Percentiles rank a stretch among this genome's conserved stretches.
Evolutionary conservation across 495 filamentous ascomycete species (phyloP).

Genomic region (Trichoderma orchidacearum): DNA sequence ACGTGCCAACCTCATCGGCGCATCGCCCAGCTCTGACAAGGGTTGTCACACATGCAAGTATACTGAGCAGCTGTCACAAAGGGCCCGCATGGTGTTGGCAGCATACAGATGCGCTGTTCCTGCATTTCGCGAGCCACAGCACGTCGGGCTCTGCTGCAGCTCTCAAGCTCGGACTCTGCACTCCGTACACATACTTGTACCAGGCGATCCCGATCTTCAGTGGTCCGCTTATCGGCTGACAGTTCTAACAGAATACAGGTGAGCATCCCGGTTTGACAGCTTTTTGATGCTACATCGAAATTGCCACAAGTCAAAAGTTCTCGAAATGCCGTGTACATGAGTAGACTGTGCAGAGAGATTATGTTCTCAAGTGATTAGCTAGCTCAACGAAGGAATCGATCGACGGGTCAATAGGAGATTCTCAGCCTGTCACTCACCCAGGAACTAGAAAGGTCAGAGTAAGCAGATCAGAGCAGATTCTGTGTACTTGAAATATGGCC

Average conservation of each 20-base stretch:
- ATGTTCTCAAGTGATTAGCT: not conserved
- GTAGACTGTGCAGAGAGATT: no score
- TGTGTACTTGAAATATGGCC: no score
- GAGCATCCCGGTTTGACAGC: not conserved
- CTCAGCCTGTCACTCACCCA: no score
- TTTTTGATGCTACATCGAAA: not conserved
- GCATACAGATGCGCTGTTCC: not conserved
- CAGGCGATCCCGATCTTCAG: not conserved
- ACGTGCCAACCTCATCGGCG: no score
- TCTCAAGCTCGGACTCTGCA: no score
- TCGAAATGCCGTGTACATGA: not conserved
- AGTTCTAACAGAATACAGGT: not conserved
- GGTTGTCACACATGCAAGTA: no score
- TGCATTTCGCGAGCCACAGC: not conserved
- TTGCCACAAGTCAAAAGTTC: not conserved
- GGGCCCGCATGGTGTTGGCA: not conserved
- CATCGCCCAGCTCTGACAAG: no score
- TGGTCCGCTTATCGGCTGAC: not conserved
- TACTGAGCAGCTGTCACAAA: not conserved
- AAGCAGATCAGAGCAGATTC: not conserved
- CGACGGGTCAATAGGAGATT: not conserved
- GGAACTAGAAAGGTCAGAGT: not conserved
- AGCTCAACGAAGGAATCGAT: not conserved
- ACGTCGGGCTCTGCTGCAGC: not conserved
- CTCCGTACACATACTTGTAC: no score